Conservation (phyloP, 2,329 filamentous ascomycete genomes). For the Fusarium aywerte region DNA sequence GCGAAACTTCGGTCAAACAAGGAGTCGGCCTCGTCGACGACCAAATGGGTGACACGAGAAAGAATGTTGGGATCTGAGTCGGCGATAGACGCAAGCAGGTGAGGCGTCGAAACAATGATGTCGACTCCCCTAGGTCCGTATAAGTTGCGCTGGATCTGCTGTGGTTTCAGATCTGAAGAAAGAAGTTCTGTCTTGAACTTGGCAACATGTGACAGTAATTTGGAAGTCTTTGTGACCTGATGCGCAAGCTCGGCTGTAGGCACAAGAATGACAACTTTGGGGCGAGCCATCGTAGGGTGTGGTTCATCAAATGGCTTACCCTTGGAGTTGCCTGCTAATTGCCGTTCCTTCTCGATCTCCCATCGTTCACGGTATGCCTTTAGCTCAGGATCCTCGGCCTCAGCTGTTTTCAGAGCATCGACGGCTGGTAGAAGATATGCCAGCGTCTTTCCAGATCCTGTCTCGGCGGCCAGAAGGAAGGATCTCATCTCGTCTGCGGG, state of each 20-base stretch:
- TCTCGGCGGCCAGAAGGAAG: constrained; percentile 92
- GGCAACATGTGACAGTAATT: constrained; percentile 82
- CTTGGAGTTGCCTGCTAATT: constrained; percentile 64
- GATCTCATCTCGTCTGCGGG: constrained; percentile 56
- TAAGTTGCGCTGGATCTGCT: constrained; percentile 84
- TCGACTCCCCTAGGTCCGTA: constrained; percentile 87
- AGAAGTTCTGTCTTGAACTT: constrained; percentile 89
- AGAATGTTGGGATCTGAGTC: constrained; percentile 91
- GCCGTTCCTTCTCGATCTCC: constrained; percentile 66
- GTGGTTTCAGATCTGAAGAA: constrained; percentile 79
- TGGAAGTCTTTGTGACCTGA: constrained; percentile 85
- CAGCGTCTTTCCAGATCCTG: constrained; percentile 95
- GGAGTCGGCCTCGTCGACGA: constrained; percentile 96
- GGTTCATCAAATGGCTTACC: constrained; percentile 74
- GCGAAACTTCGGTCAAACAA: constrained; percentile 94
- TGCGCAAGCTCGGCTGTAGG: constrained; percentile 92
- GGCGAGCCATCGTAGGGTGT: constrained; percentile 79
- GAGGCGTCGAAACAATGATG: constrained; percentile 86
- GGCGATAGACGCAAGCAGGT: constrained; percentile 87
- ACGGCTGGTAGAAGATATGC: constrained; percentile 89
- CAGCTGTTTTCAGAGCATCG: constrained; percentile 83
- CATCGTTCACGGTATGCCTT: constrained; percentile 67
- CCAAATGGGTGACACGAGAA: constrained; percentile 86
- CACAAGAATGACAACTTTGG: constrained; percentile 85
- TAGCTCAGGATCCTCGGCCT: constrained; percentile 68